These are phyloP conservation scores for Tulasnella sp. DNA, from an alignment of 768 basidiomycete genomes.

Conservation along the genomic window DNA sequence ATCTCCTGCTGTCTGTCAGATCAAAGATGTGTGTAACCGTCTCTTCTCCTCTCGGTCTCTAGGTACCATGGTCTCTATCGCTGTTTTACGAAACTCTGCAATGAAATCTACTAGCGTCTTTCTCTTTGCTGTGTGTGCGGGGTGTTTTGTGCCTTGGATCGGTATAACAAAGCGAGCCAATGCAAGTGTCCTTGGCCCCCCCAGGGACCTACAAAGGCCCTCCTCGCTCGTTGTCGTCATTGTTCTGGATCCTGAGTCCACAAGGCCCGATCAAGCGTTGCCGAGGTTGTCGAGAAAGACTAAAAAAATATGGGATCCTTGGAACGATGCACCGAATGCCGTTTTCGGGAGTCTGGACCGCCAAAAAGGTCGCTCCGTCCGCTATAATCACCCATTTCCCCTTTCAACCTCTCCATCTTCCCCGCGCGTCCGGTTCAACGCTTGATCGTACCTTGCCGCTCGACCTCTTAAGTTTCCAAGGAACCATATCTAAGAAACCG, in stretches of 20 bases:
- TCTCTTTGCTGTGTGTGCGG: too few relatives aligned
- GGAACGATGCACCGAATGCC: neutral
- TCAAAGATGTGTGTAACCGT: neutral
- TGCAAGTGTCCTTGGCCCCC: neutral
- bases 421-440: neutral
- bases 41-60: neutral
- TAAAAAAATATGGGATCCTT: neutral
- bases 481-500: neutral
- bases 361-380: neutral
- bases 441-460: neutral
- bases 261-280: neutral
- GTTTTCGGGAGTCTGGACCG: slow-evolving; percentile 6
- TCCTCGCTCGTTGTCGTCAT: neutral
- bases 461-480: neutral
- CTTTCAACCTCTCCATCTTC: too few relatives aligned
- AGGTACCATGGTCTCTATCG: neutral
- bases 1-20: neutral
- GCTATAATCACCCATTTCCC: neutral
- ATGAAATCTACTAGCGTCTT: too few relatives aligned
- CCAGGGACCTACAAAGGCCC: neutral
- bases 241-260: neutral
- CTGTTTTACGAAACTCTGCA: neutral
- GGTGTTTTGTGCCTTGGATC: too few relatives aligned
- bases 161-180: too few relatives aligned
- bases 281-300: neutral